Conservation (phyloP, 371 early-diverging fungal species). For the Mucor velutinosus region DNA sequence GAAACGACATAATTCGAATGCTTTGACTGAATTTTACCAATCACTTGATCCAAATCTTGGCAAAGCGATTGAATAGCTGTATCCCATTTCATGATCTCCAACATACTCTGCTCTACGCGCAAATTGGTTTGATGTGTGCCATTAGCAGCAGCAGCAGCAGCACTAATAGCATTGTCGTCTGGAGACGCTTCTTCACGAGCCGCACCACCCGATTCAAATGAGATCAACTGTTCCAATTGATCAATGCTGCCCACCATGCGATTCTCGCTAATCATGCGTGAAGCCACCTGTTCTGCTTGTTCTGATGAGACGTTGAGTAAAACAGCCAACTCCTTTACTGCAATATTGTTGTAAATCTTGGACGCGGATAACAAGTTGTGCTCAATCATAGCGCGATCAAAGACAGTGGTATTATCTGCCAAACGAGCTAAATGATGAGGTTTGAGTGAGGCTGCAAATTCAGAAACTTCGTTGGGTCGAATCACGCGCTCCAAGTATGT, state of each 20-base stretch:
- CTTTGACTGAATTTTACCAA: constrained; percentile 54
- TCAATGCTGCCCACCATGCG: constrained; percentile 88
- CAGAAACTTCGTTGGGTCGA: constrained; percentile 73
- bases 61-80: constrained; percentile 62
- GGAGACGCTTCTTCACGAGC: constrained; percentile 29
- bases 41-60: constrained; percentile 61
- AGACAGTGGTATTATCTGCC: constrained; percentile 78
- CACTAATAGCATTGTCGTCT: constrained; percentile 31
- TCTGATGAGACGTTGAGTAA: constrained; percentile 76
- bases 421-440: constrained; percentile 79
- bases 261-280: constrained; percentile 90
- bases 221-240: constrained; percentile 83
- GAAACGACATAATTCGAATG: constrained; percentile 50
- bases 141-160: constrained; percentile 36
- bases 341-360: constrained; percentile 88
- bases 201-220: constrained; percentile 74
- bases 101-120: constrained; percentile 51
- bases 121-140: constrained; percentile 25
- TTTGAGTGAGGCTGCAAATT: constrained; percentile 73
- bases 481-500: constrained; percentile 91
- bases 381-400: constrained; percentile 92
- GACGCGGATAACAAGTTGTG: constrained; percentile 90
- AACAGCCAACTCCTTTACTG: constrained; percentile 80
- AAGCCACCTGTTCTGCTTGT: constrained; percentile 84
- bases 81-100: constrained; percentile 62